These are phyloP conservation scores for Cystobasidiaceae sp. DNA, from an alignment of 1,284 basidiomycete species.

Conservation along the genomic window DNA sequence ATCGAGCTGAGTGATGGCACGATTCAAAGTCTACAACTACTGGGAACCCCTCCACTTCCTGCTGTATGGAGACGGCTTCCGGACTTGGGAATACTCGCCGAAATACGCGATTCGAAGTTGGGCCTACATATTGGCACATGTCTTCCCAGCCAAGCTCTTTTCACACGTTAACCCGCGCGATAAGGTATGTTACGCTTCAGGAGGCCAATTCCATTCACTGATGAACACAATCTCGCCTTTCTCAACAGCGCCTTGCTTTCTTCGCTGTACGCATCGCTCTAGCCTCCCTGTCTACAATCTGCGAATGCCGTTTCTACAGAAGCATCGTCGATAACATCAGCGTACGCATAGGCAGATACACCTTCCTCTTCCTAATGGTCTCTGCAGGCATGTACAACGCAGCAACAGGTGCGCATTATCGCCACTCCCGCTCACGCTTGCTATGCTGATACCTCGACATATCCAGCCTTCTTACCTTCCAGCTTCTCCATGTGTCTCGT, in stretches of 20 bases:
- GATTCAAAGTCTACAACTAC: constrained; percentile 89
- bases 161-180: constrained; percentile 47
- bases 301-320: constrained; percentile 81
- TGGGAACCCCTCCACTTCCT: constrained; percentile 76
- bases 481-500: constrained; percentile 91
- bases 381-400: constrained; percentile 94
- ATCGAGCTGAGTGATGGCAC: too few relatives aligned
- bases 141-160: constrained; percentile 46
- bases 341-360: constrained; percentile 81
- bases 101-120: constrained; percentile 85
- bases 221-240: constrained; percentile 36
- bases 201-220: background rate
- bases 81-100: constrained; percentile 97
- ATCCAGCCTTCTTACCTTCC: constrained; percentile 83
- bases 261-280: constrained; percentile 79
- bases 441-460: background rate
- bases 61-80: constrained; percentile 57
- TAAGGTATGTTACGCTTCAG: constrained; percentile 45
- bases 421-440: background rate
- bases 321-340: constrained; percentile 76
- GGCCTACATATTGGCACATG: constrained; percentile 80
- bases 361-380: constrained; percentile 75
- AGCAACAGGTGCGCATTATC: constrained; percentile 59
- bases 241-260: constrained; percentile 66
- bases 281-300: constrained; percentile 65